These are phyloP conservation scores for Litsea cubeba DNA, from an alignment of 164 flowering plant genomes.

Conservation along the genomic window DNA sequence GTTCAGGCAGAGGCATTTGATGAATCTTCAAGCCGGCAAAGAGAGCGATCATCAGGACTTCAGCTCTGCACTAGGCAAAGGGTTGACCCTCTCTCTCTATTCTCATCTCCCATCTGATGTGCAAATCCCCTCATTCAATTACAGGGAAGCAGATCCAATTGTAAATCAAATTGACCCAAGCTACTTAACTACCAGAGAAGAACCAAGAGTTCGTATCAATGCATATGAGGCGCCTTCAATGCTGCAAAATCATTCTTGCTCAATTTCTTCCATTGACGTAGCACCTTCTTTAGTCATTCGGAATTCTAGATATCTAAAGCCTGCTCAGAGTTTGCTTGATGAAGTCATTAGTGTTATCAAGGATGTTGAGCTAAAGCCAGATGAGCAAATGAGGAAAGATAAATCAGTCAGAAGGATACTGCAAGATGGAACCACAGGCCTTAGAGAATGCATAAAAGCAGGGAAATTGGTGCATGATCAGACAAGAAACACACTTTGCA, in stretches of 20 bases:
- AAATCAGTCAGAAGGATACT: constrained; percentile 21
- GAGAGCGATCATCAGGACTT: constrained; percentile 21
- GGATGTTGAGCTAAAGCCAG: constrained; percentile 34
- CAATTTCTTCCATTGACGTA: constrained; percentile 25
- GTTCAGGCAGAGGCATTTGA: constrained; percentile 39
- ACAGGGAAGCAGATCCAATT: constrained; percentile 32
- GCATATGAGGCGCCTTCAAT: constrained; percentile 26
- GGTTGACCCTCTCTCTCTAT: constrained; percentile 63
- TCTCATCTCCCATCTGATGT: constrained; percentile 47
- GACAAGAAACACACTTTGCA: constrained; percentile 13
- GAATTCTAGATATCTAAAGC: constrained; percentile 52
- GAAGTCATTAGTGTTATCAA: constrained; percentile 51
- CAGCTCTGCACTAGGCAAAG: constrained; percentile 33
- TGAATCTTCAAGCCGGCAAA: constrained; percentile 51
- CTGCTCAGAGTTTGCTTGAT: constrained; percentile 60
- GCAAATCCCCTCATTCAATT: constrained; percentile 29
- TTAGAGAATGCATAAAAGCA: constrained; percentile 24
- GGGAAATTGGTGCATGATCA: constrained; percentile 18
- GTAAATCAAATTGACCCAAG: constrained; percentile 24
- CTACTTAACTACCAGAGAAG: constrained; percentile 25
- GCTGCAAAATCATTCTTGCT: constrained; percentile 24
- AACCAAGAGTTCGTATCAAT: constrained; percentile 17
- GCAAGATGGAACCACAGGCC: constrained; percentile 5
- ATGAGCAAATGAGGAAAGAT: constrained; percentile 15
- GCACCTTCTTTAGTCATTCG: constrained; percentile 28